Percentiles rank a stretch among this genome's conserved stretches.
phyloP scores from a whole-genome alignment of 2,329 filamentous ascomycete genomes.

The Colletotrichum sp. region DNA sequence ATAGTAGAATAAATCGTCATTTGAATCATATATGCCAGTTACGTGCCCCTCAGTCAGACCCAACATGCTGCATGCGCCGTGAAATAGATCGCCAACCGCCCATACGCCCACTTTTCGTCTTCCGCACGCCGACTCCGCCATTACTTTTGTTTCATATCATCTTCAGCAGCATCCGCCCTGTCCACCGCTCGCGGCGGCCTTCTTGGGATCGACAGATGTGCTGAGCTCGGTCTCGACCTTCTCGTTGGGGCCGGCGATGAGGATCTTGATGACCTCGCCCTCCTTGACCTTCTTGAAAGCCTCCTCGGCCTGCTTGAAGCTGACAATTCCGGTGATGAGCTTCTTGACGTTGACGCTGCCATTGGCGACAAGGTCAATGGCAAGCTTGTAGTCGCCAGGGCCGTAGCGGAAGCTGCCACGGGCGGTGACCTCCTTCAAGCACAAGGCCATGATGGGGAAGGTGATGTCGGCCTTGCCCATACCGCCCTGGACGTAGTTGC shows the following conservation, averaged over 20 bases:
- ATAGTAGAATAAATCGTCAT: background rate
- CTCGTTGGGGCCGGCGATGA: constrained; percentile 72
- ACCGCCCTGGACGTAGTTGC: constrained; percentile 83
- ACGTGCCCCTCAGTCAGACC: background rate
- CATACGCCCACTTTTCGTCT: constrained; percentile 13
- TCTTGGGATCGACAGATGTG: constrained; percentile 15
- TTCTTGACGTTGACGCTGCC: constrained; percentile 83
- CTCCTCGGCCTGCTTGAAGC: constrained; percentile 81
- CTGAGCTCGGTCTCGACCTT: constrained; percentile 38
- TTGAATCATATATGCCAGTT: background rate
- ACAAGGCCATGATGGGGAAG: constrained; percentile 91
- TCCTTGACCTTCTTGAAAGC: constrained; percentile 88
- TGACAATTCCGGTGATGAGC: constrained; percentile 78
- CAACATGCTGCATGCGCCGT: constrained; percentile 9
- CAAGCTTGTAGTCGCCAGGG: constrained; percentile 84
- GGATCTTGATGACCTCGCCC: constrained; percentile 76
- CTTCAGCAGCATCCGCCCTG: constrained; percentile 19
- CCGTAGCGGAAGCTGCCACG: constrained; percentile 92
- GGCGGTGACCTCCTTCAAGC: constrained; percentile 85
- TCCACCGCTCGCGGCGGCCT: constrained; percentile 12
- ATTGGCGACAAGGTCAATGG: constrained; percentile 75
- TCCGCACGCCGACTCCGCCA: background rate
- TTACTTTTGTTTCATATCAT: background rate
- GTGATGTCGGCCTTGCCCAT: constrained; percentile 89
- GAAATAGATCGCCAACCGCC: constrained; percentile 3